Base-by-base conservation (phyloP, 306 rosid genomes). In the Astragalus membranaceus region DNA sequence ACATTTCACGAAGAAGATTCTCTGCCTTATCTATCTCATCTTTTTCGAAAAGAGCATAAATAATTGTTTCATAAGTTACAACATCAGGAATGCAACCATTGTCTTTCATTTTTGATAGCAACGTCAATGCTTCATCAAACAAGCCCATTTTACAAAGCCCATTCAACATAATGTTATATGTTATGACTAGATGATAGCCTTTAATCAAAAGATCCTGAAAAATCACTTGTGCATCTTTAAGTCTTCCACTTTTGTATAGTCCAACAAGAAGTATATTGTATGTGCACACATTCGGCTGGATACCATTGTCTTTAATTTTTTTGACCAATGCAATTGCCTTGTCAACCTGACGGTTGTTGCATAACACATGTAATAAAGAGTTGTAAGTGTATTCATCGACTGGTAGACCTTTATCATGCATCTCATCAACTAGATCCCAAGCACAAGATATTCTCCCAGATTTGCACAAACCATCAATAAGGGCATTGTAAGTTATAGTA, bases 401-500 rank as follows among this genome's bases (percentile, higher is more conserved):
- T 4, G 8, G 52, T 39, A 42, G 35, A 39, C 68, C 68, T 41
- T 5, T 62, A 16, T 17, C 9, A 11, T 17, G 10, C 68, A 62
- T 62, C 68, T 10, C 68, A 39, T 62, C 12, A 36, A 60, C 6
- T 5, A 35, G 67, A 2, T 14, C 50, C 30, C 7, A 8, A 0
- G 47, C 49, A 42, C 4, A 8, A 41, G 46, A 10, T 4, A 9
- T 41, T 41, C 46, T 41, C 12, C 46, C 46, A 1, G 46, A 44
- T 46, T 65, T 65, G 70, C 70, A 65, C 29, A 65, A 16, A 7
- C 57, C 70, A 47, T 47, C 44, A 7, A 64, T 44, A 29, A 64
- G 70, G n/a, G 70, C 12, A 7, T 0, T 46, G 37, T 44, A 44
- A 44, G 55, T 44, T 26, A 44, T 5, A 1, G 43, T 46, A 13